A percentile compares a stretch with the other conserved stretches of the same genome.
Conservation (phyloP, 2,329 filamentous ascomycete genomes). For the Exophiala viscosa region DNA sequence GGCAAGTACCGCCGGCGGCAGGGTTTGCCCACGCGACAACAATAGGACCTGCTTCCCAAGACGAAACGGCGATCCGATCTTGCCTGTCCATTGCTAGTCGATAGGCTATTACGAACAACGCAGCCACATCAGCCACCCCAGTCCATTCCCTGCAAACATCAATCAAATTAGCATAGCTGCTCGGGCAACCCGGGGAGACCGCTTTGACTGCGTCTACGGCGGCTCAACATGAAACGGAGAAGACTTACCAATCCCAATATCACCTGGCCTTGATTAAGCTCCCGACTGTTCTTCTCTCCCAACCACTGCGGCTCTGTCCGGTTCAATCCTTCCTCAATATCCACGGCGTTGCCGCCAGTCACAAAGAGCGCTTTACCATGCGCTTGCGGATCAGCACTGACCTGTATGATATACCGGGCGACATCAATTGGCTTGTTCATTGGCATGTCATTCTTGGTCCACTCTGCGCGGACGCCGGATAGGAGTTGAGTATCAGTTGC, state of each 20-base stretch:
- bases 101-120: no score
- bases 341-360: slow-evolving; percentile 43
- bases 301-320: slow-evolving; percentile 43
- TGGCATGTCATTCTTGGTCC: slow-evolving; percentile 39
- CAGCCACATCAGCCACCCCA: slow-evolving; percentile 1
- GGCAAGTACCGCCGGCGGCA: no score
- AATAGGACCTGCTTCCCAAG: no score
- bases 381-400: slow-evolving; percentile 31
- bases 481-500: slow-evolving; percentile 41
- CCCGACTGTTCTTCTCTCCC: slow-evolving; percentile 34
- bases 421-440: slow-evolving; percentile 41
- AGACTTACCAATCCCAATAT: slow-evolving; percentile 24
- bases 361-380: slow-evolving; percentile 43
- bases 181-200: no score
- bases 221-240: neutral
- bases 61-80: no score
- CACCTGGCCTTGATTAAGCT: slow-evolving; percentile 18
- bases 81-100: no score
- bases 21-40: no score
- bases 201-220: neutral
- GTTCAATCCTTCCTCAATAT: slow-evolving; percentile 43
- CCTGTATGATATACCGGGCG: slow-evolving; percentile 38
- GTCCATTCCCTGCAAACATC: slow-evolving; percentile 9
- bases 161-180: no score
- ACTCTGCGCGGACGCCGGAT: slow-evolving; percentile 37